Base-by-base conservation (phyloP, 2,329 filamentous ascomycete species). In the Xylaria arbuscula region DNA sequence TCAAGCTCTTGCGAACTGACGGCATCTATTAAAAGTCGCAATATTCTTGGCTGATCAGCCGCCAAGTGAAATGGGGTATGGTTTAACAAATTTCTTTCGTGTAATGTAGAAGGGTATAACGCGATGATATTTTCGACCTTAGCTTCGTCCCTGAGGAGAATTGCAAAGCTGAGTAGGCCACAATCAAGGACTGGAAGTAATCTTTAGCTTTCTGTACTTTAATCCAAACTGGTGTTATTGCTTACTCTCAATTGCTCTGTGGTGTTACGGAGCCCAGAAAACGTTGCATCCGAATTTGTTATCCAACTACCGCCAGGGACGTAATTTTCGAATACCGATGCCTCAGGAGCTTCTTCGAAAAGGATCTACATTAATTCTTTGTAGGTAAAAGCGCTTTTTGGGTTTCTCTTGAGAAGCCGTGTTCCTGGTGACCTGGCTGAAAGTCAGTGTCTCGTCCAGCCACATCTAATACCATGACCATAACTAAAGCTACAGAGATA, bases 1-100 rank as follows among this genome's bases (percentile, higher is more conserved):
- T 56, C 36, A 7, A 28, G 19, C 54, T 56, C 36, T 42, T 56
- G 54, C 2, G 54, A 28, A 24, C 19, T 28, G 19, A 19, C 54
- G 6, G 19, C 36, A 3, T 10, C 19, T 2, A 56, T 56, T 28
- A 56, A 42, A 28, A 42, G 36, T 42, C n/a, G 36, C 19, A 56
- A 42, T 15, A 42, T 56, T 42, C 36, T 42, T 17, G 54, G 54
- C 36, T 42, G 42, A 42, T 56, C 7, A 3, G 36, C 13, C 42
- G 54, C 54, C 11, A 56, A 56, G 36, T 56, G 54, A 42, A 56
- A 56, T n/a, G 54, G 54, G 17, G 54, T 56, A 7, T 56, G 54
- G 13, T 4, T 2, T 28, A 24, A 0, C 13, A 56, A 19, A 24
- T 56, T 56, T 11, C 8, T 42, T 28, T 56, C 54, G 6, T 17